phyloP scores from a whole-genome alignment of 2,329 filamentous ascomycete species.

The Colletotrichum orchidophilum region DNA sequence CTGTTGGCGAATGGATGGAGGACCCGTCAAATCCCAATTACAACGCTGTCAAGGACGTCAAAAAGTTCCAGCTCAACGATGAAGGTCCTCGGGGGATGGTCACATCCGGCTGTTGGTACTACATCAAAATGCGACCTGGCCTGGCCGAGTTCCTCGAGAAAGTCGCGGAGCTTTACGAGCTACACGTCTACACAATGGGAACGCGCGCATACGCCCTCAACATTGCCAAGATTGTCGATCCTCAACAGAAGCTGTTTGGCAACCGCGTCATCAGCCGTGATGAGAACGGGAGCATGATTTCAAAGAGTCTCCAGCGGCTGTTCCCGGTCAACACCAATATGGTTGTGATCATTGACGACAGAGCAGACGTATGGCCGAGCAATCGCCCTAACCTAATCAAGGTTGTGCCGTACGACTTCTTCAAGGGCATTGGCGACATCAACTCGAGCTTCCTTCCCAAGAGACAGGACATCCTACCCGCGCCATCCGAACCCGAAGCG shows the following conservation, averaged over 20 bases:
- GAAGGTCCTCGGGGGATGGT: conserved; percentile 77
- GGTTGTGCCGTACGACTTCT: conserved; percentile 96
- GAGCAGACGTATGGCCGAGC: conserved; percentile 92
- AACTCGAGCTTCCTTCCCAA: conserved; percentile 97
- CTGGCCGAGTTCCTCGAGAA: conserved; percentile 81
- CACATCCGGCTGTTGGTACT: conserved; percentile 84
- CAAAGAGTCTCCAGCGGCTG: conserved; percentile 88
- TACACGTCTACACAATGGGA: conserved; percentile 99
- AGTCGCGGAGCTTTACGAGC: conserved; percentile 84
- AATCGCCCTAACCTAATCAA: conserved; percentile 95
- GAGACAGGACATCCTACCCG: conserved; percentile 62
- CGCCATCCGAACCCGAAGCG: not conserved
- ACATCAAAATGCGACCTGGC: conserved; percentile 96
- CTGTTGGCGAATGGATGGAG: conserved; percentile 93
- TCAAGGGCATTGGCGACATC: conserved; percentile 97
- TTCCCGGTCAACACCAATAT: conserved; percentile 98
- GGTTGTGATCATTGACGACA: conserved; percentile 98
- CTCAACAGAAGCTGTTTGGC: conserved; percentile 87
- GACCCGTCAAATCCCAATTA: conserved; percentile 92
- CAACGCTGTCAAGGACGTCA: conserved; percentile 87
- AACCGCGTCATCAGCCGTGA: conserved; percentile 96
- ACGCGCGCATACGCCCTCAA: conserved; percentile 94
- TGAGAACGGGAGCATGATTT: conserved; percentile 92
- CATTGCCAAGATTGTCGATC: conserved; percentile 93
- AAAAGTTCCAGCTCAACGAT: conserved; percentile 87